Conservation (phyloP, 345 rosid genomes). For the Physaria fendleri region DNA sequence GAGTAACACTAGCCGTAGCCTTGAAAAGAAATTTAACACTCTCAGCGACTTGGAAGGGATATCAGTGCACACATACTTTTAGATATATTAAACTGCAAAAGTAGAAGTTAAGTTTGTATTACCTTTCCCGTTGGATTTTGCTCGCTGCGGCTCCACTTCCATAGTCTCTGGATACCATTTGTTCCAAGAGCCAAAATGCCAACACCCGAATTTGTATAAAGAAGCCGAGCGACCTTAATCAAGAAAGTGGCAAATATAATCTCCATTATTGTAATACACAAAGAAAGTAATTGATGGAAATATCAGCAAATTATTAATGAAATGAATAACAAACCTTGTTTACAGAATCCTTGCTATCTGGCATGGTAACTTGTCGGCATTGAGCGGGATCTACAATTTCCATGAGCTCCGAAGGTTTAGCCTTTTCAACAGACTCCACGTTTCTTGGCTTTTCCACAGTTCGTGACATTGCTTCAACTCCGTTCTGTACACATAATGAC, state of each 20-base stretch:
- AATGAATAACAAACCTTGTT: conserved; percentile 55
- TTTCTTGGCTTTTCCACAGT: conserved; percentile 69
- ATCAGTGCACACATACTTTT: neutral
- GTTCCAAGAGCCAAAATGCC: conserved; percentile 44
- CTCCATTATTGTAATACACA: neutral
- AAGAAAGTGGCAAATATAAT: neutral
- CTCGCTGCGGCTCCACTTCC: conserved; percentile 53
- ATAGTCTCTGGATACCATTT: conserved; percentile 48
- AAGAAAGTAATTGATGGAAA: neutral
- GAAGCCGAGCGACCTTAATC: conserved; percentile 46
- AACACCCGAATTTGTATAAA: conserved; percentile 46
- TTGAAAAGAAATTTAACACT: conserved; percentile 12
- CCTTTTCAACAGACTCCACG: conserved; percentile 51
- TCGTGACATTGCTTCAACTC: conserved; percentile 72
- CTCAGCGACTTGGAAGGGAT: neutral
- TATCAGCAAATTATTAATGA: neutral
- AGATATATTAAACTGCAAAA: neutral
- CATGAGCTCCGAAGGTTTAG: conserved; percentile 69
- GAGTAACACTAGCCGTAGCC: conserved; percentile 59
- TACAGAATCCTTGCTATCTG: conserved; percentile 62
- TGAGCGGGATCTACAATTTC: conserved; percentile 66
- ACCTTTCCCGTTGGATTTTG: conserved; percentile 51
- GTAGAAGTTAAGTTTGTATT: neutral
- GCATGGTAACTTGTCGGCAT: conserved; percentile 65
- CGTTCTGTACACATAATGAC: conserved; percentile 46